These are phyloP conservation scores for Termitomyces sp. DNA, from an alignment of 768 basidiomycete species.

Conservation along the genomic window DNA sequence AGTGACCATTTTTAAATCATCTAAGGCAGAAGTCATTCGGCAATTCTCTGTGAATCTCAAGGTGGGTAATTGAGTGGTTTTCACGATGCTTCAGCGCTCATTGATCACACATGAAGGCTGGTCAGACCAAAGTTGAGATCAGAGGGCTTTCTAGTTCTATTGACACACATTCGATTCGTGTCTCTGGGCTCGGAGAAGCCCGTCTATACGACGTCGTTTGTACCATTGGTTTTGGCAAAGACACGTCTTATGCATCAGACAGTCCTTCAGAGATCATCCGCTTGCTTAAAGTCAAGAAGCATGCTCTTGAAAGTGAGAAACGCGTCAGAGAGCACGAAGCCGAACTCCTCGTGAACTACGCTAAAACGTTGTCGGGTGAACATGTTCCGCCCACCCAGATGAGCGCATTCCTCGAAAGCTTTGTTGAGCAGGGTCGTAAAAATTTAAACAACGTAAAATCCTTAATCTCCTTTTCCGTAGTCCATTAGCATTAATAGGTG, in stretches of 20 bases:
- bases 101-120: conserved; percentile 29
- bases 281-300: conserved; percentile 27
- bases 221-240: conserved; percentile 23
- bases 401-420: conserved; percentile 33
- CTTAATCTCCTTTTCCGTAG: not conserved
- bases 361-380: conserved; percentile 36
- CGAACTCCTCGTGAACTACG: conserved; percentile 36
- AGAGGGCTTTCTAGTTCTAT: conserved; percentile 42
- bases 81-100: not conserved
- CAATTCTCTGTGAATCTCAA: conserved; percentile 41
- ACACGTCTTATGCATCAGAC: conserved; percentile 12
- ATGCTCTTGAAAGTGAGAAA: conserved; percentile 30
- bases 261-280: conserved; percentile 30
- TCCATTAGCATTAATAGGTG: not conserved
- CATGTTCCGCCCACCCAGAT: conserved; percentile 33
- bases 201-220: conserved; percentile 55
- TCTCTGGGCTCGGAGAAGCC: conserved; percentile 42
- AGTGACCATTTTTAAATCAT: conserved; percentile 52
- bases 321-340: conserved; percentile 34
- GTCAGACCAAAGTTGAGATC: conserved; percentile 47
- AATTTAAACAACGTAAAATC: conserved; percentile 25
- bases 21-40: conserved; percentile 51
- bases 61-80: conserved; percentile 23
- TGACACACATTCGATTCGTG: conserved; percentile 46
- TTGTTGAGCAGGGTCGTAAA: conserved; percentile 30